A percentile compares a stretch with the other conserved stretches of the same genome.
These are phyloP conservation scores for Neckera pumila DNA, from an alignment of 225 moss, liverwort and hornwort genomes.

Conservation along the genomic window DNA sequence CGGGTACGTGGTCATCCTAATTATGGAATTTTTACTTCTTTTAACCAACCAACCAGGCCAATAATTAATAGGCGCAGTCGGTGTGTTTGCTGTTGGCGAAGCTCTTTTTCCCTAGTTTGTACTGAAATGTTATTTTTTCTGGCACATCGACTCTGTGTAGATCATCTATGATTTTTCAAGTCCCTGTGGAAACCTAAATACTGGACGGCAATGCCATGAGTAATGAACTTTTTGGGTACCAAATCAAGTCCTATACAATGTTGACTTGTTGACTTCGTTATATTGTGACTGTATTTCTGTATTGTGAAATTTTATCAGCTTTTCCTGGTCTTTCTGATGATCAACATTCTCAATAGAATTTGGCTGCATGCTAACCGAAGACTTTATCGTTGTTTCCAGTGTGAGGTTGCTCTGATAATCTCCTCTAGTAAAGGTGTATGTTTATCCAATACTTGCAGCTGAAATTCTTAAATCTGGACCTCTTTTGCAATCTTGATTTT, in stretches of 20 bases:
- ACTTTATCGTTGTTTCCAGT: background rate
- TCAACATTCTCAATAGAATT: background rate
- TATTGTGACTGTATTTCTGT: background rate
- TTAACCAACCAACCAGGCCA: background rate
- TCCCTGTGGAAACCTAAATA: conserved; percentile 22
- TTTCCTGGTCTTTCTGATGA: background rate
- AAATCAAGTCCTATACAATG: conserved; percentile 7
- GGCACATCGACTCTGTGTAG: conserved; percentile 19
- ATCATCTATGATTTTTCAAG: conserved; percentile 25
- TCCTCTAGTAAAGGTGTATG: background rate
- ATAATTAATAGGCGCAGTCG: background rate
- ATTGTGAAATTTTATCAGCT: background rate
- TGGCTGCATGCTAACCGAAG: background rate
- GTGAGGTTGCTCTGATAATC: background rate
- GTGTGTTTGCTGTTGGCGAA: background rate
- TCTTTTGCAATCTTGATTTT: background rate
- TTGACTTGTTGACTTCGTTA: background rate
- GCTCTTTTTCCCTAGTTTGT: background rate
- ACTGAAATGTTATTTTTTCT: conserved; percentile 7
- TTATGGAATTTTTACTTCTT: background rate
- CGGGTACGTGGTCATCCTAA: conserved; percentile 24
- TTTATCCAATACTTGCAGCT: background rate
- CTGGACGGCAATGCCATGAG: conserved; percentile 26
- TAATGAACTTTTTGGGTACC: conserved; percentile 34
- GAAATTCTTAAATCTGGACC: background rate